Conservation (phyloP, 352 stramenopile genomes). For the Pythium pyrilobum region DNA sequence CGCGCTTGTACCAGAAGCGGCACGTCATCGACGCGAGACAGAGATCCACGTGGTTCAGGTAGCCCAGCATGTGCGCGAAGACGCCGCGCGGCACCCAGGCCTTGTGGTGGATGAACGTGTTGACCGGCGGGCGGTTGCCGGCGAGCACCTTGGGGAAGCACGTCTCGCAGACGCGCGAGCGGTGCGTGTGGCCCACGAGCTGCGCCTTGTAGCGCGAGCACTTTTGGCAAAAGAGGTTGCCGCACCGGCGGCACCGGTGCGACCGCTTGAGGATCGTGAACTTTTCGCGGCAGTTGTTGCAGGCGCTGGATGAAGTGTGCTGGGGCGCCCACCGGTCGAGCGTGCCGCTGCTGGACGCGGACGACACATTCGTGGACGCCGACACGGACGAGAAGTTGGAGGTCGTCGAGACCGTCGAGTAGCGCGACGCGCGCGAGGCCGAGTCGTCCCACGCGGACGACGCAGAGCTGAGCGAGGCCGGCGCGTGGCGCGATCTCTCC, state of each 20-base stretch:
- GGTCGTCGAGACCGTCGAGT: conserved; percentile 44
- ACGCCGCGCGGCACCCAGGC: conserved; percentile 80
- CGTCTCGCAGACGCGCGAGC: conserved; percentile 77
- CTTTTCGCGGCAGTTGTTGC: conserved; percentile 73
- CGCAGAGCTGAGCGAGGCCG: conserved; percentile 16
- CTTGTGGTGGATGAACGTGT: conserved; percentile 85
- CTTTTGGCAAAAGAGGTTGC: conserved; percentile 78
- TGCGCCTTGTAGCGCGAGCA: conserved; percentile 77
- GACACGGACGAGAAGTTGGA: conserved; percentile 32
- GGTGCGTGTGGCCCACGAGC: conserved; percentile 75
- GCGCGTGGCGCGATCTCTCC: conserved; percentile 19
- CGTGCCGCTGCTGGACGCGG: conserved; percentile 14
- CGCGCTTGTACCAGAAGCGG: conserved; percentile 82
- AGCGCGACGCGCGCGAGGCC: conserved; percentile 49
- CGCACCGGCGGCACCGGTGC: conserved; percentile 75
- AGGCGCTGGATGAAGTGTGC: conserved; percentile 60
- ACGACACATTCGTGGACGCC: neutral
- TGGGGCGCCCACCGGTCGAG: conserved; percentile 66
- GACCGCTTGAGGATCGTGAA: conserved; percentile 79
- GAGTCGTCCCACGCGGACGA: conserved; percentile 33
- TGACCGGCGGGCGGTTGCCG: conserved; percentile 62
- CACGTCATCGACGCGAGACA: conserved; percentile 83
- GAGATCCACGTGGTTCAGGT: conserved; percentile 83
- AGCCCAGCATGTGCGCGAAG: conserved; percentile 85
- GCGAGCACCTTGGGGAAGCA: conserved; percentile 84